phyloP scores from a whole-genome alignment of 2,329 filamentous ascomycete species.

The Colletotrichum chrysophilum region DNA sequence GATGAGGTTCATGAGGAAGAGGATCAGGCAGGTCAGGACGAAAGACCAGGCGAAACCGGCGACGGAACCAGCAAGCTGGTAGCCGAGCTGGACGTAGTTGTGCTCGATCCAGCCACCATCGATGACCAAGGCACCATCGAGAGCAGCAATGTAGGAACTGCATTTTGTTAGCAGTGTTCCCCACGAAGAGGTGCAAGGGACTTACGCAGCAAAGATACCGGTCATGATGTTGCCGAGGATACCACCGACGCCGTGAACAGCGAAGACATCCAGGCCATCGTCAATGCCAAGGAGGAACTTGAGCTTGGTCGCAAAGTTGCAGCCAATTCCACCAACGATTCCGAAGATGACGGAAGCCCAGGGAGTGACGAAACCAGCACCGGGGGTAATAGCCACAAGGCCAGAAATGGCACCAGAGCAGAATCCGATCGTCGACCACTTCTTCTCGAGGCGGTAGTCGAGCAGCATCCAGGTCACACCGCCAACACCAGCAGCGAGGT shows the following conservation, averaged over 20 bases:
- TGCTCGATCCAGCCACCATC: constrained; percentile 74
- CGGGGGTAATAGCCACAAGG: constrained; percentile 88
- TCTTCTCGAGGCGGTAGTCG: constrained; percentile 89
- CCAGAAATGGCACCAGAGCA: constrained; percentile 89
- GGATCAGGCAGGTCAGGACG: constrained; percentile 69
- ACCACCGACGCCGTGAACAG: constrained; percentile 85
- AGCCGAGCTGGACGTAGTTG: constrained; percentile 73
- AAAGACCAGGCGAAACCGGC: constrained; percentile 72
- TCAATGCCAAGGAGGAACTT: constrained; percentile 77
- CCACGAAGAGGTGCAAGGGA: constrained; percentile 22
- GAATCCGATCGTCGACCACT: constrained; percentile 94
- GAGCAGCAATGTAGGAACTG: constrained; percentile 72
- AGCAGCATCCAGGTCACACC: constrained; percentile 85
- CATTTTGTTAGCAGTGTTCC: background rate
- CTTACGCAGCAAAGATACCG: constrained; percentile 75
- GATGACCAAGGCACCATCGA: constrained; percentile 68
- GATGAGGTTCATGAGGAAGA: constrained; percentile 73
- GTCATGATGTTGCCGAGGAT: constrained; percentile 82
- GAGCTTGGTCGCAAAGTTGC: constrained; percentile 89
- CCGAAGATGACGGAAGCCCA: constrained; percentile 66
- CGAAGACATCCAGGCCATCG: constrained; percentile 89
- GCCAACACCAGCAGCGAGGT: constrained; percentile 81
- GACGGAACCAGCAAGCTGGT: constrained; percentile 72
- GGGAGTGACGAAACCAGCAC: constrained; percentile 80
- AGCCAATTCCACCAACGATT: constrained; percentile 65